Percentiles rank a stretch among this genome's conserved stretches.
Evolutionary conservation across 2,329 filamentous ascomycete species (phyloP).

Genomic region (Aspergillus fijiensis): DNA sequence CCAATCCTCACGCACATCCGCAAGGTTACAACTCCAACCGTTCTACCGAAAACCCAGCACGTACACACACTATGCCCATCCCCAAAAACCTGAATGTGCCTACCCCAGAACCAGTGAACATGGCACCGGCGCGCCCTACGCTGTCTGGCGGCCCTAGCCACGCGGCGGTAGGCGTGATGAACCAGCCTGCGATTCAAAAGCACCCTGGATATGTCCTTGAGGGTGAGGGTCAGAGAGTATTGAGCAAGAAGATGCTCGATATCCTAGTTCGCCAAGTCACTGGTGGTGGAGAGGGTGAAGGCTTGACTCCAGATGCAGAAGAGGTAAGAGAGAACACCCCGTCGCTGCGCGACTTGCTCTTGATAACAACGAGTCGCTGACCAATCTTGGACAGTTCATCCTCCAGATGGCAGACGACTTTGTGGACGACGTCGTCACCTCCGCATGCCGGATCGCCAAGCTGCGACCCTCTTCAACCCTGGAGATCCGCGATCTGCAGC

Average conservation of each 20-base stretch:
- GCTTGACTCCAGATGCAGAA: constrained; percentile 88
- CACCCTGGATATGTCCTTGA: constrained; percentile 83
- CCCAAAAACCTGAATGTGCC: constrained; percentile 75
- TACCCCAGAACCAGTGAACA: constrained; percentile 70
- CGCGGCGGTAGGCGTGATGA: constrained; percentile 76
- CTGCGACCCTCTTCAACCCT: constrained; percentile 86
- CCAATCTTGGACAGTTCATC: constrained; percentile 61
- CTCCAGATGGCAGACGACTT: constrained; percentile 91
- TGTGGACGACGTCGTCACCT: constrained; percentile 83
- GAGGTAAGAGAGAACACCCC: constrained; percentile 61
- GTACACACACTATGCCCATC: constrained; percentile 71
- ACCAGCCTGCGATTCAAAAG: constrained; percentile 79
- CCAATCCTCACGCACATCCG: constrained; percentile 42
- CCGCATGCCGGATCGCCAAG: constrained; percentile 88
- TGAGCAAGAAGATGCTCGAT: constrained; percentile 98
- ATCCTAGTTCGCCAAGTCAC: constrained; percentile 93
- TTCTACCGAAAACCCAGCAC: constrained; percentile 39
- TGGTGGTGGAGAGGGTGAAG: constrained; percentile 72
- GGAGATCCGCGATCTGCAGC: constrained; percentile 82
- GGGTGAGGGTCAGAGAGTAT: constrained; percentile 83
- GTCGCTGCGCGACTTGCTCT: not conserved
- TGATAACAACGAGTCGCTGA: constrained; percentile 10
- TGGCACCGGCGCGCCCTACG: constrained; percentile 75
- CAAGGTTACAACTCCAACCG: constrained; percentile 44
- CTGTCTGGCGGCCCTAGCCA: constrained; percentile 73